Evolutionary conservation across 1,284 basidiomycete species (phyloP).

Genomic region (Austroboletus rostrupii): DNA sequence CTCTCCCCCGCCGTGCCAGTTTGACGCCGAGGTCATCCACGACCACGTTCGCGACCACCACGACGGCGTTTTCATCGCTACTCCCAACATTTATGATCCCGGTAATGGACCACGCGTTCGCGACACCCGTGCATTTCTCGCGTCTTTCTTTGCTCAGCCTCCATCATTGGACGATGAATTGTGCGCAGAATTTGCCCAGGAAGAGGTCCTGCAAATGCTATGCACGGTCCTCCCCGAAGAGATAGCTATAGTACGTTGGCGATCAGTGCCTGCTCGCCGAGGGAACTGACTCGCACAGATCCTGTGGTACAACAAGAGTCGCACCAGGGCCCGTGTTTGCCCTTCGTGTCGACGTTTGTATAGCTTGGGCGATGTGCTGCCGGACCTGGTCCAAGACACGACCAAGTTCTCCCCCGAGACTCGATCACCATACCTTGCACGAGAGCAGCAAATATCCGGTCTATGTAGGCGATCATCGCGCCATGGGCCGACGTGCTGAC

Average conservation of each 20-base stretch:
- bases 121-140: slow-evolving; percentile 55
- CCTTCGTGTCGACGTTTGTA: slow-evolving; percentile 73
- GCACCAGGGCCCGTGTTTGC: slow-evolving; percentile 62
- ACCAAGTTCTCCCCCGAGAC: slow-evolving; percentile 22
- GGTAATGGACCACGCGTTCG: slow-evolving; percentile 73
- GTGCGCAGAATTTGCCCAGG: slow-evolving; percentile 69
- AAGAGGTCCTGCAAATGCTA: slow-evolving; percentile 70
- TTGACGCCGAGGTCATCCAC: slow-evolving; percentile 8
- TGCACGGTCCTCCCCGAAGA: slow-evolving; percentile 65
- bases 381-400: slow-evolving; percentile 41
- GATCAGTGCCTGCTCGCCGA: not conserved
- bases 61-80: slow-evolving; percentile 26
- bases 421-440: slow-evolving; percentile 42
- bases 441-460: slow-evolving; percentile 70
- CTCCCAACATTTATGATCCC: slow-evolving; percentile 66
- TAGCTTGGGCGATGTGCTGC: slow-evolving; percentile 57
- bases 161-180: slow-evolving; percentile 56
- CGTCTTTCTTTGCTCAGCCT: slow-evolving; percentile 60
- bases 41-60: slow-evolving; percentile 3
- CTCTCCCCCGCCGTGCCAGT: not conserved
- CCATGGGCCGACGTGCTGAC: slow-evolving; percentile 3
- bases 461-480: slow-evolving; percentile 49
- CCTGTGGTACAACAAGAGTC: slow-evolving; percentile 81
- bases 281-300: slow-evolving; percentile 42
- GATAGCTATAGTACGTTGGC: slow-evolving; percentile 54